phyloP scores from a whole-genome alignment of 2,329 filamentous ascomycete genomes.

The Thelonectria blattea region DNA sequence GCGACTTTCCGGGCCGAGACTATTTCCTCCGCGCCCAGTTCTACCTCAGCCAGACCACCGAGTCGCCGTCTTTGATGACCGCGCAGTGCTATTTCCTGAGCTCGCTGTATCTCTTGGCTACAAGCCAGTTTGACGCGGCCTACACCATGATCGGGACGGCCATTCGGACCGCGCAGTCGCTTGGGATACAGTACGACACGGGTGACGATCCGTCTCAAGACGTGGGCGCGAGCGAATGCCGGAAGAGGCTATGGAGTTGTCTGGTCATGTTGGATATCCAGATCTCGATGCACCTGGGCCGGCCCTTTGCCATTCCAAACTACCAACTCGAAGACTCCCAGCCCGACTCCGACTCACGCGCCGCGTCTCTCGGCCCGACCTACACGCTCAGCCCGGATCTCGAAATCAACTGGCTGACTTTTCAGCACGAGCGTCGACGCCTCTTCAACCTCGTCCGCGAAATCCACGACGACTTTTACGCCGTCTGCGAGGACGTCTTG shows the following conservation, averaged over 20 bases:
- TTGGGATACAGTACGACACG: slow-evolving; percentile 26
- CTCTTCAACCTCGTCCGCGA: slow-evolving; percentile 27
- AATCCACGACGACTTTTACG: slow-evolving; percentile 26
- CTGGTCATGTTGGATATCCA: slow-evolving; percentile 28
- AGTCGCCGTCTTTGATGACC: slow-evolving; percentile 51
- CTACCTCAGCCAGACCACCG: slow-evolving; percentile 48
- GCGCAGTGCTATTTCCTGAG: slow-evolving; percentile 55
- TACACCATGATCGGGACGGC: slow-evolving; percentile 28
- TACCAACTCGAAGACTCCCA: background rate
- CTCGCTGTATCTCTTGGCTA: slow-evolving; percentile 48
- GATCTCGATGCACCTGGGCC: slow-evolving; percentile 28
- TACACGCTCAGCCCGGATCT: slow-evolving; percentile 16
- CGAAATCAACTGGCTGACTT: slow-evolving; percentile 32
- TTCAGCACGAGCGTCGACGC: slow-evolving; percentile 27
- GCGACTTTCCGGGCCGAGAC: slow-evolving; percentile 49
- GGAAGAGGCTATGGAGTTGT: slow-evolving; percentile 29
- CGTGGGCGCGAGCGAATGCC: background rate
- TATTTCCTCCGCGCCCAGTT: slow-evolving; percentile 53
- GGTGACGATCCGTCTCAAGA: background rate
- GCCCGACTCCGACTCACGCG: slow-evolving; percentile 21
- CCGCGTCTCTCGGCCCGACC: slow-evolving; percentile 26
- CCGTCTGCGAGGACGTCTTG: slow-evolving; percentile 25
- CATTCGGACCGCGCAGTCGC: slow-evolving; percentile 23
- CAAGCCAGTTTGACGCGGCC: slow-evolving; percentile 26
- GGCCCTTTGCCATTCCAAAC: slow-evolving; percentile 24